phyloP scores from a whole-genome alignment of 345 rosid genomes.

The Draba incana region DNA sequence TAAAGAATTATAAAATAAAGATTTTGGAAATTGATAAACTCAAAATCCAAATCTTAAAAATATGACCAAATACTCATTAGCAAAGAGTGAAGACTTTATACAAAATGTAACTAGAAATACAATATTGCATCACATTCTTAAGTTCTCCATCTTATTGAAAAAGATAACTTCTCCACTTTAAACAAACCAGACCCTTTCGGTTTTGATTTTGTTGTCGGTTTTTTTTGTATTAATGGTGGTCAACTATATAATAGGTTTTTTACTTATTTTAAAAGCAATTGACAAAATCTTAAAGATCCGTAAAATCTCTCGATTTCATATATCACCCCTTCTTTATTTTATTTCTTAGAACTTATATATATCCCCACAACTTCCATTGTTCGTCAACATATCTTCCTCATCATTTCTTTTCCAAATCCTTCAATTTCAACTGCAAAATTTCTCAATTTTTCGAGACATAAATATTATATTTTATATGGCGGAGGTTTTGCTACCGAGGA shows the following conservation, averaged over 20 bases:
- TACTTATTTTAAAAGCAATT: conserved; percentile 21
- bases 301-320: conserved; percentile 44
- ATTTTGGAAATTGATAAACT: too few species aligned
- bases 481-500: conserved; percentile 43
- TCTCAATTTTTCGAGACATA: conserved; percentile 10
- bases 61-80: too few species aligned
- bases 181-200: background rate
- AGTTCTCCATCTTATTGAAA: too few species aligned
- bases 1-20: background rate
- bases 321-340: conserved; percentile 24
- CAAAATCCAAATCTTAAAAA: too few species aligned
- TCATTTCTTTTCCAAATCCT: background rate
- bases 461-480: conserved; percentile 26
- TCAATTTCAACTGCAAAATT: background rate
- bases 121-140: too few species aligned
- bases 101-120: too few species aligned
- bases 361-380: conserved; percentile 20
- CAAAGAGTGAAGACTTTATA: too few species aligned
- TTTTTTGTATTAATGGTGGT: too few species aligned
- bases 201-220: background rate
- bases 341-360: background rate
- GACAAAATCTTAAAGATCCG: conserved; percentile 39
- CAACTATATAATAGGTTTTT: too few species aligned
- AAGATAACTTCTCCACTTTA: too few species aligned
- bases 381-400: conserved; percentile 12